Conservation (phyloP, 805 yeast species). For the Yarrowia sp. region DNA sequence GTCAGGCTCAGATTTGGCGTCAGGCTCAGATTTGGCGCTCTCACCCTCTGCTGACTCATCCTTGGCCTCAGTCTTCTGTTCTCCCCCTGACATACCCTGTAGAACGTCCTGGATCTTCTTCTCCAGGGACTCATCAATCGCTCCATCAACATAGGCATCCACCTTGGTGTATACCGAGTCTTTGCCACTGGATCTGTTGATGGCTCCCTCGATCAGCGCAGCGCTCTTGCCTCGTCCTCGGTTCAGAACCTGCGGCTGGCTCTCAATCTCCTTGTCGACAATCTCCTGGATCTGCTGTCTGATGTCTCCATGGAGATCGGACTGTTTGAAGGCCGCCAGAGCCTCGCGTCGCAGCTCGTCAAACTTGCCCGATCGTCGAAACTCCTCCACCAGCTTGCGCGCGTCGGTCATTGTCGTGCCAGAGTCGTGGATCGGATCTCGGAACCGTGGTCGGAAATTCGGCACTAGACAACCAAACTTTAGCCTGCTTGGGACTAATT, state of each 20-base stretch:
- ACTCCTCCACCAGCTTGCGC: constrained; percentile 35
- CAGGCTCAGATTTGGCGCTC: neutral
- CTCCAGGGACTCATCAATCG: constrained; percentile 37
- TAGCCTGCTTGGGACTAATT: constrained; percentile 14
- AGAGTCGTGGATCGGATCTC: constrained; percentile 5
- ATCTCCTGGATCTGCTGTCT: constrained; percentile 41
- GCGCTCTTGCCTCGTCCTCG: constrained; percentile 45
- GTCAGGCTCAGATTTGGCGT: neutral
- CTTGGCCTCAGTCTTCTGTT: neutral
- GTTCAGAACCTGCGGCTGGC: constrained; percentile 43
- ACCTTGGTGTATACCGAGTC: constrained; percentile 42
- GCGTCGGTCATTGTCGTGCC: constrained; percentile 21
- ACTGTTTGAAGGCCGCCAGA: constrained; percentile 14
- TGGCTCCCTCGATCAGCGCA: constrained; percentile 44
- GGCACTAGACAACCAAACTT: constrained; percentile 9
- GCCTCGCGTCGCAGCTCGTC: constrained; percentile 30
- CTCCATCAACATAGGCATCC: constrained; percentile 38
- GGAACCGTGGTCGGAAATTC: constrained; percentile 31
- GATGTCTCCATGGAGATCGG: constrained; percentile 39
- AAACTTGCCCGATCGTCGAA: constrained; percentile 36
- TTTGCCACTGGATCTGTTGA: constrained; percentile 41
- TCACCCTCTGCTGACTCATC: neutral
- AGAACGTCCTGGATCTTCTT: constrained; percentile 32
- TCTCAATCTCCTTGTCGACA: constrained; percentile 44
- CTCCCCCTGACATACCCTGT: constrained; percentile 6